Conservation (phyloP, 192 early-diverging fungal species). For the Phycomyces blakesleeanus region DNA sequence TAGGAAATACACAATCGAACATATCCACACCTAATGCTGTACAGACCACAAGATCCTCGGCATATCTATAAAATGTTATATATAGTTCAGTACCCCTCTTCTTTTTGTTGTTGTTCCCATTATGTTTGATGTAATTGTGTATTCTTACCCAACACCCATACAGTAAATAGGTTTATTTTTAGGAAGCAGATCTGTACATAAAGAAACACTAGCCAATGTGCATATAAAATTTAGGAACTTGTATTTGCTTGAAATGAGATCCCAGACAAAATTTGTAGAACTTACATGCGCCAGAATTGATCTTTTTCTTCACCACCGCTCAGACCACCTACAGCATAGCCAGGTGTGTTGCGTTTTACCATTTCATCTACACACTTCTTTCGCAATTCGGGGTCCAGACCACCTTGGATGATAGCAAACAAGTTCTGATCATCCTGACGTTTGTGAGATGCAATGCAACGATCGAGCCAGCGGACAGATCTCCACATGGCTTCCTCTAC, state of each 20-base stretch:
- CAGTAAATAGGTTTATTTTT: conserved; percentile 84
- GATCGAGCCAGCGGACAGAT: conserved; percentile 84
- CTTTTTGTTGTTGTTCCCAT: too few relatives aligned
- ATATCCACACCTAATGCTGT: conserved; percentile 84
- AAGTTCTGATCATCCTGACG: conserved; percentile 72
- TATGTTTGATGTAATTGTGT: too few relatives aligned
- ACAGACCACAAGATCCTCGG: conserved; percentile 83
- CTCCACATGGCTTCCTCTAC: conserved; percentile 90
- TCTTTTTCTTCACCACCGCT: conserved; percentile 87
- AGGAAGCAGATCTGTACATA: conserved; percentile 79
- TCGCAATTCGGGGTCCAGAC: conserved; percentile 64
- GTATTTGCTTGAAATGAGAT: neutral
- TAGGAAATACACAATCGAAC: conserved; percentile 91
- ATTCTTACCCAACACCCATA: conserved; percentile 80
- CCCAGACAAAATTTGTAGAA: neutral
- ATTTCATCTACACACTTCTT: conserved; percentile 75
- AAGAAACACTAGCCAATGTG: conserved; percentile 43
- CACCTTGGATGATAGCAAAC: conserved; percentile 89
- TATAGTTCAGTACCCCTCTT: neutral
- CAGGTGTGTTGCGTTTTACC: conserved; percentile 73
- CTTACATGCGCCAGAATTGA: conserved; percentile 75
- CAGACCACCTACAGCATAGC: conserved; percentile 84
- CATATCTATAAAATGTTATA: conserved; percentile 41
- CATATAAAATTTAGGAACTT: neutral
- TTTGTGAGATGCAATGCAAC: conserved; percentile 73